Base-by-base conservation (phyloP, 2,329 filamentous ascomycete genomes). In the Pseudogymnoascus sp. region DNA sequence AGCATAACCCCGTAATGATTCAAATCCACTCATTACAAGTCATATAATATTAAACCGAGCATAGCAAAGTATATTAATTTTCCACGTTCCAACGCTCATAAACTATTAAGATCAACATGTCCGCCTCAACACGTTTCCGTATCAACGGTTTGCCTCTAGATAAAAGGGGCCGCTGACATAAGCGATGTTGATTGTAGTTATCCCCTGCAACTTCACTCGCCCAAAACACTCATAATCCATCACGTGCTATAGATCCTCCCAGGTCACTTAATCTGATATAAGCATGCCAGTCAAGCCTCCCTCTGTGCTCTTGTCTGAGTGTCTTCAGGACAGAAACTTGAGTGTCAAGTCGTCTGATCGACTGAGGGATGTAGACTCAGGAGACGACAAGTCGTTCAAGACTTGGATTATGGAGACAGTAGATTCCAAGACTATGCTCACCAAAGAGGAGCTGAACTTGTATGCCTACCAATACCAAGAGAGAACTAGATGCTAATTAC, bases 361-460 rank as follows among this genome's bases (percentile, higher is more conserved):
- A 10, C 21, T 63, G 62, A 36, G 14, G 16, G 21, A 61, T 37
- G 31, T 47, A 26, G 31, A 45, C 26, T 26, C 34, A 6, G 31
- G 34, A 23, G 23, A 21, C 7, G 60, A 47, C 37, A 39, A 23
- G 39, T 39, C 59, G 14, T 40, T 60, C 39, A 16, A 40, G 60
- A 77, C 77, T 54, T 86, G 83, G 83, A 78, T 79, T 14, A 71
- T 75, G 29, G 70, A 76, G 66, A 80, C 83, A 69, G 74, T 86
- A 36, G 73, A 72, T 11, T 69, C 74, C 1, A 81, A 84, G 66
- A 83, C 81, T 26, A 75, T 86, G 11, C 73, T 86, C 42, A 81
- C 79, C 47, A 75, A 74, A 63, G 80, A 85, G 68, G 83, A 86
- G 73, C 73, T 83, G 65, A 76, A 77, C 57, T 70, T 81, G 83